Base-by-base conservation (phyloP, 495 filamentous ascomycete species). In the Penicillium coprophilum region DNA sequence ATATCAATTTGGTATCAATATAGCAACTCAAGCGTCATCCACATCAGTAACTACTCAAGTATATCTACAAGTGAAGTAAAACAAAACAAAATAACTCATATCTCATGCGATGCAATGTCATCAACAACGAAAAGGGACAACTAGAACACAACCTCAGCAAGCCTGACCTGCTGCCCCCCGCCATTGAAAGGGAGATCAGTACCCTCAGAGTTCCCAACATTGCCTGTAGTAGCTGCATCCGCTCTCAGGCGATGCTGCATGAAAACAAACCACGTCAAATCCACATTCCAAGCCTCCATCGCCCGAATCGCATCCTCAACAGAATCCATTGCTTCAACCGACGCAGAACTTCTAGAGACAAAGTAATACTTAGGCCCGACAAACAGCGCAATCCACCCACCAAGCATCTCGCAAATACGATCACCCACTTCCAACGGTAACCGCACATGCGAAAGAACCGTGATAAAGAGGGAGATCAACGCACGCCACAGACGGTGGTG, bases 221-320 rank as follows among this genome's bases (percentile, higher is more conserved):
- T 28, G 10, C 28, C n/a, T 19, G 45, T 31, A 9, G 45, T 19
- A 15, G 19, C 24, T 6, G 20, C 19, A 19, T 20, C 31, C 4
- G 19, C 17, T 12, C 15, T 24, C 19, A 54, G 2, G 13, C 38
- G 46, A 32, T 73, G 58, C 30, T 61, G 53, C 49, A 61, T 59
- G 36, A 79, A 77, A 4, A 77, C 55, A 53, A 77, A 74, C 76
- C 76, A 79, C 0, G 76, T 74, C 19, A 79, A 53, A 65, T 79
- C 76, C n/a, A 60, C 50, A 51, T 77, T 79, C 73, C 74, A 77
- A 3, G 70, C 67, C 56, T 74, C 69, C 76, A 79, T 77, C 0
- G 75, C 71, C 13, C 56, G 58, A 34, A 79, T 71, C 1, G 70
- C 70, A 8, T 61, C 50, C 36, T 76, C 62, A 32, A 70, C 61